These are phyloP conservation scores for Cajanus cajan DNA, from an alignment of 306 rosid species.

Conservation along the genomic window DNA sequence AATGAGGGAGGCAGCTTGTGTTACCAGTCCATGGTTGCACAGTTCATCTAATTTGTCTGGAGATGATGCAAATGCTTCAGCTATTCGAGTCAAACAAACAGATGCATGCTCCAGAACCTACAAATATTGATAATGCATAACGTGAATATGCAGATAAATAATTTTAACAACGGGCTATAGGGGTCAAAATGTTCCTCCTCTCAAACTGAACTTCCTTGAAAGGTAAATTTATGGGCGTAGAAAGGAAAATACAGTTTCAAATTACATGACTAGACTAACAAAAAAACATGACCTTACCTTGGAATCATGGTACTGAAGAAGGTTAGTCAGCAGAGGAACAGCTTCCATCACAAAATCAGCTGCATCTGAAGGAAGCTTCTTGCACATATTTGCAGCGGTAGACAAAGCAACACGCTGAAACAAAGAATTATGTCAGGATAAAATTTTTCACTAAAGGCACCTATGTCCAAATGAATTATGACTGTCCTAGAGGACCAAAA, in stretches of 20 bases:
- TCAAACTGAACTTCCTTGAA: neutral
- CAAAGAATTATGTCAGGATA: slow-evolving; percentile 6
- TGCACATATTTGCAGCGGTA: slow-evolving; percentile 99
- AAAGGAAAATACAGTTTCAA: neutral
- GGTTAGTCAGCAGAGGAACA: slow-evolving; percentile 91
- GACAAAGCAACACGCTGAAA: slow-evolving; percentile 94
- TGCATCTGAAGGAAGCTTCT: slow-evolving; percentile 99
- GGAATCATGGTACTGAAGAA: slow-evolving; percentile 95
- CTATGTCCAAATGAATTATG: neutral
- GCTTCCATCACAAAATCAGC: slow-evolving; percentile 99
- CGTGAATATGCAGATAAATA: slow-evolving; percentile 8
- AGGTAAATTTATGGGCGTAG: neutral
- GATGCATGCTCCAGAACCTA: slow-evolving; percentile 99
- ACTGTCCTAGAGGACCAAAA: neutral
- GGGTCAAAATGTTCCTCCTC: neutral
- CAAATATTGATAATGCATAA: slow-evolving; percentile 14
- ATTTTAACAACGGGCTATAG: neutral
- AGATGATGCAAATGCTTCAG: slow-evolving; percentile 93
- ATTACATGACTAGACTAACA: neutral
- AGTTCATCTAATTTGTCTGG: slow-evolving; percentile 91
- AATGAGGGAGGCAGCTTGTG: slow-evolving; percentile 94
- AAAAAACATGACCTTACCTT: slow-evolving; percentile 51
- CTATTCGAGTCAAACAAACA: slow-evolving; percentile 97
- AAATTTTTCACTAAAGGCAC: neutral
- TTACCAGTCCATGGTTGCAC: slow-evolving; percentile 89